A percentile compares a stretch with the other conserved stretches of the same genome.
These are phyloP conservation scores for Dryas integrifolia DNA, from an alignment of 331 rosid genomes.

Conservation along the genomic window DNA sequence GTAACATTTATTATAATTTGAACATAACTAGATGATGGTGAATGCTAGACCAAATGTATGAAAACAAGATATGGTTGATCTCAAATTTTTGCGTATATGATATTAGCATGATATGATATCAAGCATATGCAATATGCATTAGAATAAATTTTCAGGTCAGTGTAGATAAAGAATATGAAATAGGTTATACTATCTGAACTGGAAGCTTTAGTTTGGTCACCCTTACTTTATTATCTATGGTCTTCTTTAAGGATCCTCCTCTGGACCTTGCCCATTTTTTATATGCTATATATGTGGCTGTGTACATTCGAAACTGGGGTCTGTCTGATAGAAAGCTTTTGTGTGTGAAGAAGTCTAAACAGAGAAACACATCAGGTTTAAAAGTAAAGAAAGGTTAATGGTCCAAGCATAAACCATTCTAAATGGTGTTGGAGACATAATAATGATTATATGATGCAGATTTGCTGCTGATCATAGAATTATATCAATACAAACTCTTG, in stretches of 20 bases:
- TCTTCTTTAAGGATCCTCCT: neutral
- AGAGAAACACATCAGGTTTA: too few relatives aligned
- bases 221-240: neutral
- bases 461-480: neutral
- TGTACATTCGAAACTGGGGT: neutral
- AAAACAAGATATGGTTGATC: neutral
- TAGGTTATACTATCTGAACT: too few relatives aligned
- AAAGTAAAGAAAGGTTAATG: too few relatives aligned
- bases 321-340: neutral
- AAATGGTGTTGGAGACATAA: neutral
- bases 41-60: neutral
- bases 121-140: neutral
- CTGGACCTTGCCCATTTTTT: neutral
- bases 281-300: neutral
- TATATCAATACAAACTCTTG: neutral
- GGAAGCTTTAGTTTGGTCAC: neutral
- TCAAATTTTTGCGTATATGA: neutral
- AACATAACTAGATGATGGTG: neutral
- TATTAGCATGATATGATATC: neutral
- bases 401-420: neutral
- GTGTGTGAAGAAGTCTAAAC: too few relatives aligned
- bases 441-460: neutral
- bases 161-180: neutral
- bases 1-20: neutral
- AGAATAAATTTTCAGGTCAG: neutral